Evolutionary conservation across 768 basidiomycete species (phyloP).

Genomic region (Boletus subcaerulescens): DNA sequence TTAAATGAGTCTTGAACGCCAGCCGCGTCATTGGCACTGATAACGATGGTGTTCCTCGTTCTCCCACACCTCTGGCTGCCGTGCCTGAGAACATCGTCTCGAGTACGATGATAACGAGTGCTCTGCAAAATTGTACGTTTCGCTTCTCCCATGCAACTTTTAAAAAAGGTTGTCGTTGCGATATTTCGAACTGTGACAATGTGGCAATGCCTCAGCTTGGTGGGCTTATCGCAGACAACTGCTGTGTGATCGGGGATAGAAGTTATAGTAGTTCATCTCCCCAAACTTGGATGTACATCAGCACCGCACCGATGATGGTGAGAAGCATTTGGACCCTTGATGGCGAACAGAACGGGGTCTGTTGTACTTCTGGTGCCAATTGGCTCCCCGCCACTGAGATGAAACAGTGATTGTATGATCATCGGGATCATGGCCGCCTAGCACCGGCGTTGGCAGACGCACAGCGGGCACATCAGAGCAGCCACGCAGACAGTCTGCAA

Average conservation of each 20-base stretch:
- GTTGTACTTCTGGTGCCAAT: background rate
- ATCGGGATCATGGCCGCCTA: background rate
- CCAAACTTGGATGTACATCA: background rate
- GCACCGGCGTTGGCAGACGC: background rate
- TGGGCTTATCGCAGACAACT: background rate
- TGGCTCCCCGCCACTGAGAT: background rate
- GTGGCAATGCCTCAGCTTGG: background rate
- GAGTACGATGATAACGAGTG: background rate
- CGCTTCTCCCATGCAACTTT: background rate
- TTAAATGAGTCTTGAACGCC: background rate
- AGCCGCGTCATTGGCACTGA: background rate
- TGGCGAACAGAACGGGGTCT: background rate
- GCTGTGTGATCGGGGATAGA: background rate
- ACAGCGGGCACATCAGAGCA: background rate
- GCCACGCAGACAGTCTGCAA: background rate
- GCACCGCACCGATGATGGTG: background rate
- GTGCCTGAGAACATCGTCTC: background rate
- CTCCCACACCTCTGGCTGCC: background rate
- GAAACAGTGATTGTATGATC: background rate
- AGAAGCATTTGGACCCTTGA: background rate
- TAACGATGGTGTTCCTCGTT: background rate
- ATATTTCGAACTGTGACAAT: background rate
- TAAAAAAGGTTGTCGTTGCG: too few species aligned
- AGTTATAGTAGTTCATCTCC: slow-evolving; percentile 1
- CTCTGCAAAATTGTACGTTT: background rate